Evolutionary conservation across 768 basidiomycete genomes (phyloP).

Genomic region (Lepiota brunneoincarnata): DNA sequence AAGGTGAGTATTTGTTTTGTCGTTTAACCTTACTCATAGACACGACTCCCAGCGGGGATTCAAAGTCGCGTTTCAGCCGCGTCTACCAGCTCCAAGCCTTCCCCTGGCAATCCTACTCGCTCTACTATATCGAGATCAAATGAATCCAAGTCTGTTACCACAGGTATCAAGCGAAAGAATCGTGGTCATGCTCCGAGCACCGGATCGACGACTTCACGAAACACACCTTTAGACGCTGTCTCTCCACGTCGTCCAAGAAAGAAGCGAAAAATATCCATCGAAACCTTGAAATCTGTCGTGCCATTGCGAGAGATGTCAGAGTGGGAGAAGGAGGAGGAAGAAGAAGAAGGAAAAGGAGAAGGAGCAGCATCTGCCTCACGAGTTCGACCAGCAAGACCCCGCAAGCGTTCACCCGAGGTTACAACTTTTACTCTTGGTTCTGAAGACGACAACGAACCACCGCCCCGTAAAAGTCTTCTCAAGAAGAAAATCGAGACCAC

Average conservation of each 20-base stretch:
- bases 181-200: neutral
- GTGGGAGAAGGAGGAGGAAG: constrained; percentile 2
- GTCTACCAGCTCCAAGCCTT: constrained; percentile 12
- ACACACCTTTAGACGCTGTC: neutral
- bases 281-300: neutral
- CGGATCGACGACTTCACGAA: neutral
- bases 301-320: too few species aligned
- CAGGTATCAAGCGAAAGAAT: constrained; percentile 8
- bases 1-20: constrained; percentile 30
- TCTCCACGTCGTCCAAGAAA: constrained; percentile 17
- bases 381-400: neutral
- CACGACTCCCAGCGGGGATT: constrained; percentile 4
- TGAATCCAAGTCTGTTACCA: neutral
- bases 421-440: neutral
- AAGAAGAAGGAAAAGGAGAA: constrained; percentile 12
- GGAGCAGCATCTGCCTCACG: neutral
- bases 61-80: constrained; percentile 18
- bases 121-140: neutral
- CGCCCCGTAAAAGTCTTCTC: neutral
- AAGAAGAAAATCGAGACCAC: neutral
- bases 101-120: constrained; percentile 10
- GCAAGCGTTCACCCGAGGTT: neutral
- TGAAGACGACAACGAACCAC: constrained; percentile 1
- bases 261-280: constrained; percentile 25
- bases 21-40: too few species aligned